phyloP scores from a whole-genome alignment of 2,329 filamentous ascomycete species.

The Pestalotiopsis sp. region DNA sequence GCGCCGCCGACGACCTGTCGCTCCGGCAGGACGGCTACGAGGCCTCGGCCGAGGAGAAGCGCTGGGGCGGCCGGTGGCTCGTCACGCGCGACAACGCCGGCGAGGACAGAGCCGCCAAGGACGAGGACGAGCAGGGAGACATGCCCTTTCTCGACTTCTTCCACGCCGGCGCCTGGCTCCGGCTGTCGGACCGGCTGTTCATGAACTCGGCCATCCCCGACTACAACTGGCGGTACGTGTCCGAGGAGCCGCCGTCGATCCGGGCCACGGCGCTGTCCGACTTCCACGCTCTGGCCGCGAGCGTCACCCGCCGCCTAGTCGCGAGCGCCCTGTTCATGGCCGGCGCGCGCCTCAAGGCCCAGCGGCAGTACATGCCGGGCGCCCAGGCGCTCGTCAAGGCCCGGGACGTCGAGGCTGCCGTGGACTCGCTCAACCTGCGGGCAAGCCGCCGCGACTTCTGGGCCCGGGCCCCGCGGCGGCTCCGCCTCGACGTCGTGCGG shows the following conservation, averaged over 20 bases:
- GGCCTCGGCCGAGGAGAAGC: conserved; percentile 56
- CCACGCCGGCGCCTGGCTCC: conserved; percentile 59
- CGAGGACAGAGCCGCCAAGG: conserved; percentile 14
- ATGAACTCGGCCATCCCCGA: conserved; percentile 70
- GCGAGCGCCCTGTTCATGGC: conserved; percentile 70
- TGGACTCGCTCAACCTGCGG: conserved; percentile 46
- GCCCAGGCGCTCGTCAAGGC: conserved; percentile 35
- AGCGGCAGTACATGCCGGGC: conserved; percentile 25
- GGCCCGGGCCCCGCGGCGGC: conserved; percentile 48
- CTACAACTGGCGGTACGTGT: conserved; percentile 68
- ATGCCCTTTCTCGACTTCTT: conserved; percentile 60
- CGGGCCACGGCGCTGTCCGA: conserved; percentile 76
- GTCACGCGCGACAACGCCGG: conserved; percentile 45
- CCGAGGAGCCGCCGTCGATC: conserved; percentile 67
- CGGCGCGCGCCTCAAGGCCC: conserved; percentile 66
- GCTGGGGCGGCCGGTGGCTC: conserved; percentile 68
- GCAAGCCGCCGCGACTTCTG: conserved; percentile 42
- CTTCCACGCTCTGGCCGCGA: conserved; percentile 68
- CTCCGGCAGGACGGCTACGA: conserved; percentile 66
- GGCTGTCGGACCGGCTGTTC: conserved; percentile 67
- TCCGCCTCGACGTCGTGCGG: conserved; percentile 48
- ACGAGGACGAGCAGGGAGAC: conserved; percentile 22
- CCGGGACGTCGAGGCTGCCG: conserved; percentile 52
- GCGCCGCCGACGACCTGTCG: conserved; percentile 67
- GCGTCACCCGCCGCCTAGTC: conserved; percentile 70